Evolutionary conservation across 2,329 filamentous ascomycete species (phyloP).

Genomic region (Leptographium galeiforme): DNA sequence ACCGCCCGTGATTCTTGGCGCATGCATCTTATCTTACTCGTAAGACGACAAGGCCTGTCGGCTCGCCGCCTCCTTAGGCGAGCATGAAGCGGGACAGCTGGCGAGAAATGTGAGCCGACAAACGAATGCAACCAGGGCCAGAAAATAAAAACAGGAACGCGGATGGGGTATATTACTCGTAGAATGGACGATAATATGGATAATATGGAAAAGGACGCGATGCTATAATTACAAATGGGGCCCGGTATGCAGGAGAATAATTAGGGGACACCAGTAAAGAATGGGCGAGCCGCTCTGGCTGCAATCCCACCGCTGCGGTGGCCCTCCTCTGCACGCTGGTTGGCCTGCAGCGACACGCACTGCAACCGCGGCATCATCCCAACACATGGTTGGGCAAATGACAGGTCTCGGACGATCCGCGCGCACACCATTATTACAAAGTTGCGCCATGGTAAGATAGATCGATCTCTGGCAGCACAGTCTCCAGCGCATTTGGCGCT

Average conservation of each 20-base stretch:
- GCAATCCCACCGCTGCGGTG: neutral
- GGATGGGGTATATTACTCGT: neutral
- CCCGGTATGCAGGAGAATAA: neutral
- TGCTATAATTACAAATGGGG: neutral
- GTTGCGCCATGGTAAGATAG: neutral
- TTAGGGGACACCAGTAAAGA: neutral
- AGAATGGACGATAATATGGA: neutral
- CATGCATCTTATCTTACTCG: no score
- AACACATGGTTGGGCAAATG: neutral
- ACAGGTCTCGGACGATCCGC: constrained; percentile 1
- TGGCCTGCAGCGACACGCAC: neutral
- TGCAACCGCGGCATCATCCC: neutral
- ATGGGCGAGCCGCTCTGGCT: neutral
- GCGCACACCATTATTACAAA: neutral
- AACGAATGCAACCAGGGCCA: neutral
- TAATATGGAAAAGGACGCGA: neutral
- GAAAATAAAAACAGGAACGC: neutral
- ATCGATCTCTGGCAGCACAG: neutral
- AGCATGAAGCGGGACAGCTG: neutral
- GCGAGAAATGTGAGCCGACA: neutral
- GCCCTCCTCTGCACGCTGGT: neutral
- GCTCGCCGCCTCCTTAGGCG: neutral
- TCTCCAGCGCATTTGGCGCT: neutral
- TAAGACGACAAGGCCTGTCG: no score
- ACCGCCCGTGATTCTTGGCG: no score